Evolutionary conservation across 257 asterid species (phyloP).

Genomic region (Pogostemon cablin): DNA sequence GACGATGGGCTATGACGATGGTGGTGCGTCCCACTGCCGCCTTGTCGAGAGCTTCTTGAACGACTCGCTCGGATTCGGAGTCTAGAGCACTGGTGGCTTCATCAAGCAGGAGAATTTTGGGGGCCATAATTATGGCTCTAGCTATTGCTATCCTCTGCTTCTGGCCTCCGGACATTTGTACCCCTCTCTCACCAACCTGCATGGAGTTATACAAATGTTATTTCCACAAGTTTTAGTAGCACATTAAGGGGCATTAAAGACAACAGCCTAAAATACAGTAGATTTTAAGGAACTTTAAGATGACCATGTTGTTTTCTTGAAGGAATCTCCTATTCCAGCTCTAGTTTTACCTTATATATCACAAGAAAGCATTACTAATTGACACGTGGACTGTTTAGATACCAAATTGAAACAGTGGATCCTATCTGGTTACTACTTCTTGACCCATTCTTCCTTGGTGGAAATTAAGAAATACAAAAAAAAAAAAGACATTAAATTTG

Average conservation of each 20-base stretch:
- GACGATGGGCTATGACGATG: constrained; percentile 84
- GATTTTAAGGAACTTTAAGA: too few species aligned
- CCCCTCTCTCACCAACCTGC: constrained; percentile 96
- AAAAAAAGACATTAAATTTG: not conserved
- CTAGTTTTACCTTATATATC: not conserved
- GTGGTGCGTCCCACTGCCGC: constrained; percentile 87
- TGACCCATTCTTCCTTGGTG: not conserved
- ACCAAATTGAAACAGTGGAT: too few species aligned
- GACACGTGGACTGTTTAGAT: too few species aligned
- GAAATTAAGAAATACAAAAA: not conserved
- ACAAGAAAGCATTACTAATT: not conserved
- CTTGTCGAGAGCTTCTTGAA: constrained; percentile 87
- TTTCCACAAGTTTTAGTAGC: not conserved
- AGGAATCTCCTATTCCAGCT: too few species aligned
- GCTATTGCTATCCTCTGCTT: constrained; percentile 96
- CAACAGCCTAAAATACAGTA: not conserved
- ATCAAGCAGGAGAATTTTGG: constrained; percentile 82
- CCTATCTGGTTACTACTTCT: not conserved
- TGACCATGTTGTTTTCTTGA: too few species aligned
- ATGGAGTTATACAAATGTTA: not conserved
- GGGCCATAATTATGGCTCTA: constrained; percentile 79
- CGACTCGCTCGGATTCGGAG: constrained; percentile 78
- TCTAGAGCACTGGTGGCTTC: constrained; percentile 98
- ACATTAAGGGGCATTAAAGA: not conserved
- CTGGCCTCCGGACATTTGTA: constrained; percentile 97